Percentiles rank a stretch among this genome's conserved stretches.
phyloP scores from a whole-genome alignment of 1,284 basidiomycete genomes.

The Austroboletus niveus region DNA sequence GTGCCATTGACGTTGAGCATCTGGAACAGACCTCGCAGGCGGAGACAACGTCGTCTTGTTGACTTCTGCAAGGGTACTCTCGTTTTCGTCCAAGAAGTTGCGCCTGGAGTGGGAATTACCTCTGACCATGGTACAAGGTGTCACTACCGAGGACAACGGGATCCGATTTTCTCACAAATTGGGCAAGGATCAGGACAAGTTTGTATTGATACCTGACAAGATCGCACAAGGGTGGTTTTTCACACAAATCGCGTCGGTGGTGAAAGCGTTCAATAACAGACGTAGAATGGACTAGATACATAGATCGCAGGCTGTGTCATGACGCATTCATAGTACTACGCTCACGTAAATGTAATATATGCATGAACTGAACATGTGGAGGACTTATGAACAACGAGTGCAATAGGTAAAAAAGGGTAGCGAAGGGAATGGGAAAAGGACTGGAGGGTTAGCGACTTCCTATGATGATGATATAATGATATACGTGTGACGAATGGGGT shows the following conservation, averaged over 20 bases:
- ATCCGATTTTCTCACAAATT: conserved; percentile 82
- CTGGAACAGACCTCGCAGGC: conserved; percentile 63
- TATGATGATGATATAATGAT: conserved; percentile 19
- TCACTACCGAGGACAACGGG: conserved; percentile 87
- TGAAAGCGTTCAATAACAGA: conserved; percentile 70
- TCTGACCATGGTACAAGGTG: conserved; percentile 83
- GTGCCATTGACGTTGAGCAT: conserved; percentile 11
- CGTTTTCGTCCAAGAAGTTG: conserved; percentile 84
- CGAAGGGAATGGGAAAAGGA: conserved; percentile 25
- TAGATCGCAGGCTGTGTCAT: conserved; percentile 19
- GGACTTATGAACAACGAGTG: conserved; percentile 25
- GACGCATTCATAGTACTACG: conserved; percentile 26
- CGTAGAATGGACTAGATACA: conserved; percentile 60
- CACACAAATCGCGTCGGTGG: conserved; percentile 66
- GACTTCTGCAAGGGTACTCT: conserved; percentile 76
- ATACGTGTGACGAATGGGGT: conserved; percentile 21
- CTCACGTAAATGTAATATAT: conserved; percentile 25
- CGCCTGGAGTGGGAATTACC: conserved; percentile 92
- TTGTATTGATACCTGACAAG: conserved; percentile 75
- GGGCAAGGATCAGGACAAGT: conserved; percentile 70
- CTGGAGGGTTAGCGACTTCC: conserved; percentile 15
- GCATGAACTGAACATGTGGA: conserved; percentile 24
- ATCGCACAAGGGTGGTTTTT: conserved; percentile 77
- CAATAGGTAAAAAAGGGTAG: conserved; percentile 13
- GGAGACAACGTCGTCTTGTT: conserved; percentile 85